Evolutionary conservation across 495 filamentous ascomycete species (phyloP), one percentile per base, ranked within the genome.

Genomic region (Podospora fimiseda): DNA sequence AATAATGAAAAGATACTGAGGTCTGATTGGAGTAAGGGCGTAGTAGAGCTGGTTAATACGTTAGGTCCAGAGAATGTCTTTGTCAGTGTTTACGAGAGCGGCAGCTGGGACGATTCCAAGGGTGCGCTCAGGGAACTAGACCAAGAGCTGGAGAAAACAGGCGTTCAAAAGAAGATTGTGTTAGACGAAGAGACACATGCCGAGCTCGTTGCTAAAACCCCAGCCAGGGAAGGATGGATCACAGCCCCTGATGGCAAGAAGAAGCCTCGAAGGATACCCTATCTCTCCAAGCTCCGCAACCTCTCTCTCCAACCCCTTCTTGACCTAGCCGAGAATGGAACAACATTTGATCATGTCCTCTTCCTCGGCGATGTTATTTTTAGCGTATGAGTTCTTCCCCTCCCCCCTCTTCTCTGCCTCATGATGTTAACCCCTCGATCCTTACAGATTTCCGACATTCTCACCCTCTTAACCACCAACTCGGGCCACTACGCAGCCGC

Each of bases 361-460:
- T 92, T 85, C 65, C 62, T 90, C 36, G 88, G 88, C 62, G 87
- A 90, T 64, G 83, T 90, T 14, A 81, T 85, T 2, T 90, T 90
- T 55, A 79, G 73, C 33, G 85, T 88, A 53, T 5, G 74, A 59
- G n/a, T n/a, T n/a, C n/a, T 16, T 50, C 18, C 18, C 11, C 20
- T 24, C 5, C 21, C 1, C 0, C 18, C 9, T 18, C 20, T n/a
- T 9, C 27, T 18, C 21, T 43, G 19, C 7, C 2, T 18, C 4
- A 20, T 5, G 20, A 13, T n/a, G n/a, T n/a, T 23, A 21, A 18
- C 59, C 60, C 7, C 56, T 48, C 13, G 37, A 33, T 24, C 18
- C 1, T 33, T 9, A 3, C 36, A 68, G 66, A 55, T 55, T 7
- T 7, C 53, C 1, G 88, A 93, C 64, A 74, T 92, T 3, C 62